Evolutionary conservation across 208 protist genomes (phyloP).

Genomic region (Trypanosoma caninum): DNA sequence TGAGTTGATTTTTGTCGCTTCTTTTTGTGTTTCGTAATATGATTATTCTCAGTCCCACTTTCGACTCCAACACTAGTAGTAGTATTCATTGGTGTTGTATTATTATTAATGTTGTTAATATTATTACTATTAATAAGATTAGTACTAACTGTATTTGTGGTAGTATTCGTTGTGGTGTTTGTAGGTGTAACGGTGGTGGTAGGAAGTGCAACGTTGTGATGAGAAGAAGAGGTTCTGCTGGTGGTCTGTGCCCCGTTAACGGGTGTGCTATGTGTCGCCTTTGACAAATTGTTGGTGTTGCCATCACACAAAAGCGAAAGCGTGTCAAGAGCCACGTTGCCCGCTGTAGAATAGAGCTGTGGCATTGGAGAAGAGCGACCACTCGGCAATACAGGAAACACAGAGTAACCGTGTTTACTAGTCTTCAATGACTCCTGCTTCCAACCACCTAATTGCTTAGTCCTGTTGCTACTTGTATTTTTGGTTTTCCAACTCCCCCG

Average conservation of each 20-base stretch:
- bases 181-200: neutral
- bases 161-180: neutral
- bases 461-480: neutral
- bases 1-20: conserved; percentile 10
- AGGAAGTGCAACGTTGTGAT: too few species aligned
- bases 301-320: conserved; percentile 11
- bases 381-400: conserved; percentile 18
- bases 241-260: conserved; percentile 1
- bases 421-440: conserved; percentile 13
- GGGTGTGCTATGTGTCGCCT: neutral
- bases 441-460: neutral
- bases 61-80: neutral
- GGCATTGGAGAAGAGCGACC: conserved; percentile 1
- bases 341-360: neutral
- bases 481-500: conserved; percentile 1
- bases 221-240: too few species aligned
- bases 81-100: neutral
- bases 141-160: neutral
- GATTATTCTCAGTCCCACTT: neutral
- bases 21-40: conserved; percentile 9
- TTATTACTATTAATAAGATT: neutral
- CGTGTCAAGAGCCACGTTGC: neutral
- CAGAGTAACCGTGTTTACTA: conserved; percentile 1
- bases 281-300: conserved; percentile 4
- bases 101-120: neutral